phyloP scores from a whole-genome alignment of 805 yeast genomes.

The Lipomyces kockii region DNA sequence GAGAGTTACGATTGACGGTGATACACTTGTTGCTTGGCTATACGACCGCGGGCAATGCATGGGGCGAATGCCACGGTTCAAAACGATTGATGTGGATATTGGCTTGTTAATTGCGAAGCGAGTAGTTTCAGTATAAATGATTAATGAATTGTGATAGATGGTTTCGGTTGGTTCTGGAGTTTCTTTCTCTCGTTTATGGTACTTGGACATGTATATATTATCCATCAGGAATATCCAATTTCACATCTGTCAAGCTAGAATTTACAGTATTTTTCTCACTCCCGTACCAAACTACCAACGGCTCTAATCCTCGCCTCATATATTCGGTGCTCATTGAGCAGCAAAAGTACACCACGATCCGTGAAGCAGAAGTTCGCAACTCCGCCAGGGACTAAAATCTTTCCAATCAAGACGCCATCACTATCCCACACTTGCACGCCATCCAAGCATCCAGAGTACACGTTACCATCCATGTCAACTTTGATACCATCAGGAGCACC shows the following conservation, averaged over 20 bases:
- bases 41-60: slow-evolving; percentile 18
- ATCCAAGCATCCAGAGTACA: slow-evolving; percentile 42
- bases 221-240: neutral
- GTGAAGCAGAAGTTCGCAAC: slow-evolving; percentile 42
- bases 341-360: slow-evolving; percentile 38
- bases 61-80: slow-evolving; percentile 13
- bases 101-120: slow-evolving; percentile 4
- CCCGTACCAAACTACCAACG: slow-evolving; percentile 27
- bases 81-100: slow-evolving; percentile 14
- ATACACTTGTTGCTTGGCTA: slow-evolving; percentile 13
- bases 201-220: neutral
- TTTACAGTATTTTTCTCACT: neutral
- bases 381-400: slow-evolving; percentile 39
- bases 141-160: neutral
- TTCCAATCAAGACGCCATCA: slow-evolving; percentile 40
- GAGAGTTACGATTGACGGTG: slow-evolving; percentile 10
- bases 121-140: neutral
- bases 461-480: slow-evolving; percentile 40
- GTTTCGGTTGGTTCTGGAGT: neutral
- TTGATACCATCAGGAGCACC: slow-evolving; percentile 44
- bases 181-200: neutral
- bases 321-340: slow-evolving; percentile 39
- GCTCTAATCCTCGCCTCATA: slow-evolving; percentile 35
- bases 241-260: neutral
- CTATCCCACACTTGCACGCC: slow-evolving; percentile 43